A percentile compares a stretch with the other conserved stretches of the same genome.
phyloP scores from a whole-genome alignment of 2,329 filamentous ascomycete genomes.

The Sporothrix euskadiensis region DNA sequence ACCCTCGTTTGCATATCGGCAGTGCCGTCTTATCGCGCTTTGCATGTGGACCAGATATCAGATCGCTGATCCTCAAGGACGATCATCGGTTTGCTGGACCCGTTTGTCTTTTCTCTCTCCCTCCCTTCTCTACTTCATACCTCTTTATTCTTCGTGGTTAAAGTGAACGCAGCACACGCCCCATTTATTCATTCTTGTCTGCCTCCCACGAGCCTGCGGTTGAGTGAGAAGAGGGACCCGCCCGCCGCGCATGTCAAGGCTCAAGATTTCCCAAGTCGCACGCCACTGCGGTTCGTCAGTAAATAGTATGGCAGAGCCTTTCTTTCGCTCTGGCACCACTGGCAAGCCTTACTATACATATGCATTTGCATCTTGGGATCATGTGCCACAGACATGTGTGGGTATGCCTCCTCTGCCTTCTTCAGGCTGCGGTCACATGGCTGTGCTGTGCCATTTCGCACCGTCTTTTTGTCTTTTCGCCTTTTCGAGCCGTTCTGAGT shows the following conservation, averaged over 20 bases:
- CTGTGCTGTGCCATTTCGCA: neutral
- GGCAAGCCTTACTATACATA: neutral
- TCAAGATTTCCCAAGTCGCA: neutral
- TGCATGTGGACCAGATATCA: slow-evolving; percentile 1
- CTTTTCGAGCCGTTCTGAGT: neutral
- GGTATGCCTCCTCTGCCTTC: neutral
- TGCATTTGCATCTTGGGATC: neutral
- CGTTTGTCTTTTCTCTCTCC: too few species aligned
- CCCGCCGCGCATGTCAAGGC: neutral
- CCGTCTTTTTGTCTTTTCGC: neutral
- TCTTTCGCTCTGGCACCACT: neutral
- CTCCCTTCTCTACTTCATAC: neutral
- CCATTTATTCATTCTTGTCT: neutral
- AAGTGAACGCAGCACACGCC: neutral
- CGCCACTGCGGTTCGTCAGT: neutral
- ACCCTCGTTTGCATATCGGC: neutral
- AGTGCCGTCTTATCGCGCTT: slow-evolving; percentile 1
- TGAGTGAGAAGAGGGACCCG: neutral
- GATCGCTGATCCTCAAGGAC: neutral
- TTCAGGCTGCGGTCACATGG: neutral
- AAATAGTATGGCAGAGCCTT: neutral
- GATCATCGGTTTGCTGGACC: neutral
- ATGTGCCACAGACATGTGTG: neutral
- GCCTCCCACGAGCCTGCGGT: neutral
- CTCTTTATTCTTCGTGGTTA: neutral